Evolutionary conservation across 225 moss, liverwort and hornwort species (phyloP), one percentile per base, ranked within the genome.

Genomic region (Asterella californica): DNA sequence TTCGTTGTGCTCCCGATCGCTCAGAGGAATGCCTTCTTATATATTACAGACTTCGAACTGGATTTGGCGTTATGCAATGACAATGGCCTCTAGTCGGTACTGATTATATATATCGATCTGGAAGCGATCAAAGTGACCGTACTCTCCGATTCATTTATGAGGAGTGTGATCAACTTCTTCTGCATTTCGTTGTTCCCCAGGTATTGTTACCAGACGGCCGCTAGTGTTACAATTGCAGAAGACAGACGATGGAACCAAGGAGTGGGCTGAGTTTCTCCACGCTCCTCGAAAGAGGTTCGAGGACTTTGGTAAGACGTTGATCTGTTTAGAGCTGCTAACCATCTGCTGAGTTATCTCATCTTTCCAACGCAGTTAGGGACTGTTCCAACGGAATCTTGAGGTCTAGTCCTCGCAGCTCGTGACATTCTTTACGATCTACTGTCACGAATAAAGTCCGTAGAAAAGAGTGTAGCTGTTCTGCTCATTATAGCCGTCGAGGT

Each of bases 221-320:
- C 89, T 96, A 32, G 96, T 94, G 61, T 76, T 96, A 77, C 94
- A 96, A 88, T 84, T 96, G 85, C 96, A 96, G 73, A 94, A 94
- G 86, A 96, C 90, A 29, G 92, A 94, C 6, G 91, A 91, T 15
- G 92, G 94, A 75, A 87, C 91, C 48, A 79, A 57, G 29, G 94
- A 96, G 75, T 96, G 90, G 45, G 92, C 90, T 42, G 92, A 96
- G 82, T 96, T 96, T 80, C 96, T 94, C 75, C 96, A 96, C 74
- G 85, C 89, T 82, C 90, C 92, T 50, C 89, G 87, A 82, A 91
- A 84, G 82, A 83, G 91, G 78, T 96, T 94, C 59, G 86, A 91
- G 42, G 94, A 94, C 83, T 96, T 92, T 76, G 90, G 92, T 93
- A 90, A 60, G 60, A 25, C 50, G 62, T 74, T 17, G 15, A 76